These are phyloP conservation scores for Skeletonema marinoi DNA, from an alignment of 108 stramenopile species.

Conservation along the genomic window DNA sequence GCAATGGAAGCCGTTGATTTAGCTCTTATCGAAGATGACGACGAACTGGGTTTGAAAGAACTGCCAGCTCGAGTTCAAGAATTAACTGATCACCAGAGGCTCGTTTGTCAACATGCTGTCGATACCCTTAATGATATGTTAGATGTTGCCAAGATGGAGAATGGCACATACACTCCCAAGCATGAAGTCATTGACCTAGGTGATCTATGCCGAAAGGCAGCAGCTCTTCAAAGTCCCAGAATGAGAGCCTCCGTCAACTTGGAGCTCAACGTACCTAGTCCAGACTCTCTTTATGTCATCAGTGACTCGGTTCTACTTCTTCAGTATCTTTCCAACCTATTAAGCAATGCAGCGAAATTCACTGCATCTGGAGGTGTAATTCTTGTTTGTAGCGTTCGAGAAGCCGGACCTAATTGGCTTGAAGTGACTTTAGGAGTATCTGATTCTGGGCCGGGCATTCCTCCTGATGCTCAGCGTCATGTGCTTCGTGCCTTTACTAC, in stretches of 20 bases:
- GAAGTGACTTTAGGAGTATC: slow-evolving; percentile 46
- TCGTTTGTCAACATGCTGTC: slow-evolving; percentile 51
- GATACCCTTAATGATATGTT: slow-evolving; percentile 53
- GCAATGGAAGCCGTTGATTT: slow-evolving; percentile 46
- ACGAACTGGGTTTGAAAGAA: slow-evolving; percentile 20
- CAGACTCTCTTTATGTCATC: slow-evolving; percentile 23
- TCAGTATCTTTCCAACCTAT: slow-evolving; percentile 45
- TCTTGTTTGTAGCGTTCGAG: slow-evolving; percentile 27
- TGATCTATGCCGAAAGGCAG: slow-evolving; percentile 38
- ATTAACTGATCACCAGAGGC: slow-evolving; percentile 49
- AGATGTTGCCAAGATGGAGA: slow-evolving; percentile 53
- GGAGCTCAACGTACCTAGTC: slow-evolving; percentile 29
- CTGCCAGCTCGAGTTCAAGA: slow-evolving; percentile 36
- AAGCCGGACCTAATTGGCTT: slow-evolving; percentile 40
- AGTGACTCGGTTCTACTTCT: slow-evolving; percentile 43
- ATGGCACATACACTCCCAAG: slow-evolving; percentile 45
- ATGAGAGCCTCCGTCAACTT: slow-evolving; percentile 30
- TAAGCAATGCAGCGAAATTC: slow-evolving; percentile 48
- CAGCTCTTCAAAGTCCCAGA: slow-evolving; percentile 40
- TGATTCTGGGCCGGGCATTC: slow-evolving; percentile 47
- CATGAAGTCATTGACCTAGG: slow-evolving; percentile 48
- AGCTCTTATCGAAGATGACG: slow-evolving; percentile 43
- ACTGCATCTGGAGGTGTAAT: slow-evolving; percentile 38
- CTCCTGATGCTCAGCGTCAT: slow-evolving; percentile 30
- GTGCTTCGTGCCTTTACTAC: slow-evolving; percentile 50